phyloP scores from a whole-genome alignment of 2,329 filamentous ascomycete species.

The Dactylonectria macrodidyma region DNA sequence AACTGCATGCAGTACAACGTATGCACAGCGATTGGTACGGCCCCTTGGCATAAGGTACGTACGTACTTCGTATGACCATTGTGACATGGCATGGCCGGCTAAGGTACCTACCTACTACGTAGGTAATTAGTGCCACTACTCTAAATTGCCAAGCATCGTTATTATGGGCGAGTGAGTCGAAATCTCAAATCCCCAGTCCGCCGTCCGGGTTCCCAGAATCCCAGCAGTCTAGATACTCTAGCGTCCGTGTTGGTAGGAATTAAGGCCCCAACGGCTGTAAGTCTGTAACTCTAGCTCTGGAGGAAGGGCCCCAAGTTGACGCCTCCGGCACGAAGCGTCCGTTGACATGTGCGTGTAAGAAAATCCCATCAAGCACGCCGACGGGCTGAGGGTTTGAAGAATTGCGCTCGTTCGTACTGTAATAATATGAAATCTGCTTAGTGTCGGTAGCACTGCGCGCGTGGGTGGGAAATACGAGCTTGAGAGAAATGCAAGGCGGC shows the following conservation, averaged over 20 bases:
- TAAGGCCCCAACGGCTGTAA: conserved; percentile 11
- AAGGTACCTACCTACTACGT: background rate
- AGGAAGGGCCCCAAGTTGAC: conserved; percentile 3
- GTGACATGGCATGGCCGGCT: conserved; percentile 10
- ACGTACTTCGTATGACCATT: background rate
- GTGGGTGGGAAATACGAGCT: conserved; percentile 30
- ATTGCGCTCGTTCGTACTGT: background rate
- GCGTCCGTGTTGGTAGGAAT: conserved; percentile 13
- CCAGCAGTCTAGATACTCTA: background rate
- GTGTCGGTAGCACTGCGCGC: conserved; percentile 19
- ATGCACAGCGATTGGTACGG: background rate
- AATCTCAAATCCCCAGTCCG: conserved; percentile 1
- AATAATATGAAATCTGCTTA: conserved; percentile 15
- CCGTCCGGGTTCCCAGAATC: background rate
- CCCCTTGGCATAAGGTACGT: too few species aligned
- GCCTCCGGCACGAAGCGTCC: background rate
- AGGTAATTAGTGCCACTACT: background rate
- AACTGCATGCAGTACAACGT: too few species aligned
- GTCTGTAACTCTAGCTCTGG: conserved; percentile 22
- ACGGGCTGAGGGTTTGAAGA: background rate
- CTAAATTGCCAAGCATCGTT: conserved; percentile 8
- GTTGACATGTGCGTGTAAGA: background rate
- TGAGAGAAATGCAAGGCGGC: conserved; percentile 16
- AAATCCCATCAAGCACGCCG: background rate
- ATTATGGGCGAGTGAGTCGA: conserved; percentile 10